Evolutionary conservation across 106 monocot genomes (phyloP), one percentile per base, ranked within the genome.

Genomic region (Dactylorhiza incarnata): DNA sequence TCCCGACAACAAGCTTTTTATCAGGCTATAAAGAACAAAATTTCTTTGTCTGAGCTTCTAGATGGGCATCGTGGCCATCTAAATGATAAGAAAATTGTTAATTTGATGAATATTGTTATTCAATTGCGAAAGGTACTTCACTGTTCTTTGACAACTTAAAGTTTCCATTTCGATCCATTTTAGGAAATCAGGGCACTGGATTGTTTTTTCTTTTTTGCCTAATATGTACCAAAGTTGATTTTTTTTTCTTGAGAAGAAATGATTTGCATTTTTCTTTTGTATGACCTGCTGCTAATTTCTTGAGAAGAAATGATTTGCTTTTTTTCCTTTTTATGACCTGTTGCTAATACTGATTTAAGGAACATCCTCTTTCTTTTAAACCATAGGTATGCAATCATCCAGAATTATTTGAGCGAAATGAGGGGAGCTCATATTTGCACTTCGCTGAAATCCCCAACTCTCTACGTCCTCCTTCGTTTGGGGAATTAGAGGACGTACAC

Each of bases 51-150:
- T 54, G 94, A 97, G 83, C 80, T 97, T 47, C 84, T 94, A 56
- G 94, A 97, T 78, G 86, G 89, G 26, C 85, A 78, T 55, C 94
- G 87, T 76, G 96, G 97, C 44, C 77, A 77, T 82, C 73, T 91
- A 15, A 97, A 73, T 73, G 97, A 97, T 46, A 97, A 97, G 79
- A 97, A 97, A 83, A 74, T 97, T 70, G 77, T 89, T 11, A 97
- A 94, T 62, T 84, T 97, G 83, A 97, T 97, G 97, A 97, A 97
- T 80, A 97, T 97, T 83, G 97, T 97, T 52, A 94, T 97, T 50
- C 97, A 97, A 65, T 78, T 97, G 68, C 62, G 97, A 14, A 97
- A 97, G 97, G 97, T 97, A 85, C 16, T 44, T 46, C 11, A 26
- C 5, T 46, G 3, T 52, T 45, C 61, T 75, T 50, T 48, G 74